Evolutionary conservation across 2,329 filamentous ascomycete genomes (phyloP).

Genomic region (Fusarium sterilihyphosum): DNA sequence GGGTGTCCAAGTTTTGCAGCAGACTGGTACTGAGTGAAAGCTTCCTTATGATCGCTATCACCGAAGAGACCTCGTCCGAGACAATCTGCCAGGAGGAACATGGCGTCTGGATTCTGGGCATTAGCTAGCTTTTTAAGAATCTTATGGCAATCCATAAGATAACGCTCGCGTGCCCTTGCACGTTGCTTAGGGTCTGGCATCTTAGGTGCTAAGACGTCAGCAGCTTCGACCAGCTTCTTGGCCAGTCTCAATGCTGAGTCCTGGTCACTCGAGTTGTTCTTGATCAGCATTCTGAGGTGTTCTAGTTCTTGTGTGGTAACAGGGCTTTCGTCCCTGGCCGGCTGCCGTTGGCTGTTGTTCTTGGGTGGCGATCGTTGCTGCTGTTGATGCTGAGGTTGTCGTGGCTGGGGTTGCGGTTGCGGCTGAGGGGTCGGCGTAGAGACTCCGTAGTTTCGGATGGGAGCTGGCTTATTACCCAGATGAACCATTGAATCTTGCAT

Average conservation of each 20-base stretch:
- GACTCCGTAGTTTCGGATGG: slow-evolving; percentile 66
- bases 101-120: slow-evolving; percentile 80
- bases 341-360: slow-evolving; percentile 33
- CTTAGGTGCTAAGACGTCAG: slow-evolving; percentile 74
- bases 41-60: slow-evolving; percentile 87
- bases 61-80: slow-evolving; percentile 85
- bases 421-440: slow-evolving; percentile 50
- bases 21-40: slow-evolving; percentile 91
- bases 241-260: slow-evolving; percentile 77
- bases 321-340: slow-evolving; percentile 51
- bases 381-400: slow-evolving; percentile 45
- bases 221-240: slow-evolving; percentile 87
- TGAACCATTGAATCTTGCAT: slow-evolving; percentile 68
- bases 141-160: slow-evolving; percentile 87
- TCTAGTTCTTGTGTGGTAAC: slow-evolving; percentile 85
- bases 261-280: slow-evolving; percentile 77
- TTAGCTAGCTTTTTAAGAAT: slow-evolving; percentile 87
- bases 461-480: slow-evolving; percentile 66
- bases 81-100: slow-evolving; percentile 93
- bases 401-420: slow-evolving; percentile 28
- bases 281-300: slow-evolving; percentile 73
- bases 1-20: slow-evolving; percentile 90
- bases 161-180: slow-evolving; percentile 82
- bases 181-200: slow-evolving; percentile 76
- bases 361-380: slow-evolving; percentile 46